Base-by-base conservation (phyloP, 192 early-diverging fungal genomes). In the Chytriomyces confervae region DNA sequence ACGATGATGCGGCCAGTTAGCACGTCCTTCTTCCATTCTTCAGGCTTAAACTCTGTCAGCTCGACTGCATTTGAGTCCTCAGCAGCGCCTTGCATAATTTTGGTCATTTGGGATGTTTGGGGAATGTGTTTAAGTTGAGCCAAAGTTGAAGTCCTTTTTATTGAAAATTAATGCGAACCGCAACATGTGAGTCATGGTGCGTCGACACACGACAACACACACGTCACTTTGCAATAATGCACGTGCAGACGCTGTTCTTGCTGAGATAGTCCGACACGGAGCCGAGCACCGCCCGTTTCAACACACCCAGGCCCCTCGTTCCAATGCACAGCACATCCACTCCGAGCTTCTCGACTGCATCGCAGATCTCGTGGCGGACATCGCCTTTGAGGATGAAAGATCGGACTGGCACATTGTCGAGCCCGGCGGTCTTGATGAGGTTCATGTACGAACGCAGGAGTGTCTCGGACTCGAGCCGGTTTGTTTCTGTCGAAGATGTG, bases 301-400 rank as follows among this genome's bases (percentile, higher is more conserved):
- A 48, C 5, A 77, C 68, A 7, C 91, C 86, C 76, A 89, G 72
- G 20, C 89, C 90, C 20, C 90, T 81, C 10, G 85, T 84, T 8
- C 91, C 91, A 43, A 92, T 69, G 43, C 92, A 77, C 9, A 92
- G 70, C 6, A 80, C 77, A 72, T 90, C 87, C 5, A 86, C 88
- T 29, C 81, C 79, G n/a, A 90, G 51, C 70, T 91, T 87, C 8
- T 44, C 48, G 11, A 75, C 83, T 60, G 90, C 89, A 36, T 82
- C 81, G 60, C 87, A 82, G 53, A 92, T 81, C 62, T 90, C 88
- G 23, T 80, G 71, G 24, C 86, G 83, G 6, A 90, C 78, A 69
- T 92, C 91, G 6, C 91, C 91, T 16, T 80, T 16, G 9, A 81
- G 29, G 10, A 78, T 57, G 49, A 81, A 72, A 16, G 69, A 69